Percentiles rank a stretch among this genome's conserved stretches.
These are phyloP conservation scores for Pisolithus thermaeus DNA, from an alignment of 1,284 basidiomycete species.

Conservation along the genomic window DNA sequence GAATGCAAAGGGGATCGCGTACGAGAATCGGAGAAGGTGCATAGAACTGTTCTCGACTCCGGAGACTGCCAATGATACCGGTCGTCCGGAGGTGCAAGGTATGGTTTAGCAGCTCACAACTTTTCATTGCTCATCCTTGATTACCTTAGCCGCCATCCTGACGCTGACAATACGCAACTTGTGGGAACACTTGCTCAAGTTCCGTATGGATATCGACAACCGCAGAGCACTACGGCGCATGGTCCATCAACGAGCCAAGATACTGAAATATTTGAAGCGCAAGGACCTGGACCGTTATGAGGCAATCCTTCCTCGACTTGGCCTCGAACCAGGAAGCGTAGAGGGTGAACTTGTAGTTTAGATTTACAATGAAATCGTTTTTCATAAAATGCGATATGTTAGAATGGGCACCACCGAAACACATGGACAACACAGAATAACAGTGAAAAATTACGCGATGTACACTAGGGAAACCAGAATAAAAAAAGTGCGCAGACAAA, in stretches of 20 bases:
- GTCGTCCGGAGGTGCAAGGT: conserved; percentile 87
- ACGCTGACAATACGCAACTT: conserved; percentile 85
- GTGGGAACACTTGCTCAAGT: conserved; percentile 64
- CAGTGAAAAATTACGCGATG: no score
- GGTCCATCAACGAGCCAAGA: conserved; percentile 78
- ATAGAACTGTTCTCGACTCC: conserved; percentile 73
- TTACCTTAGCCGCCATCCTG: conserved; percentile 67
- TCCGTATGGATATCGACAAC: conserved; percentile 77
- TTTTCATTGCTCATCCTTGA: conserved; percentile 3
- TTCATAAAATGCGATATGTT: no score
- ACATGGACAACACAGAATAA: no score
- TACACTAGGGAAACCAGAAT: no score
- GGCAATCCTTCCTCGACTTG: conserved; percentile 65
- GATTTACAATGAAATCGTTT: background rate
- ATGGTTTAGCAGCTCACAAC: conserved; percentile 2
- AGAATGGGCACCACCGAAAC: no score
- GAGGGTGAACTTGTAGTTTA: conserved; percentile 82
- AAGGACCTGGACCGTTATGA: conserved; percentile 71
- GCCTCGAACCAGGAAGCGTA: conserved; percentile 73
- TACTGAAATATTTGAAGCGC: conserved; percentile 77
- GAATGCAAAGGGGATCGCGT: conserved; percentile 77
- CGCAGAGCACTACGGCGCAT: conserved; percentile 68
- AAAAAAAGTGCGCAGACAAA: no score
- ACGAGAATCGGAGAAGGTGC: conserved; percentile 81
- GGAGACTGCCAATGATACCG: conserved; percentile 70